Base-by-base conservation (phyloP, 352 stramenopile species). In the Phytophthora vignae region DNA sequence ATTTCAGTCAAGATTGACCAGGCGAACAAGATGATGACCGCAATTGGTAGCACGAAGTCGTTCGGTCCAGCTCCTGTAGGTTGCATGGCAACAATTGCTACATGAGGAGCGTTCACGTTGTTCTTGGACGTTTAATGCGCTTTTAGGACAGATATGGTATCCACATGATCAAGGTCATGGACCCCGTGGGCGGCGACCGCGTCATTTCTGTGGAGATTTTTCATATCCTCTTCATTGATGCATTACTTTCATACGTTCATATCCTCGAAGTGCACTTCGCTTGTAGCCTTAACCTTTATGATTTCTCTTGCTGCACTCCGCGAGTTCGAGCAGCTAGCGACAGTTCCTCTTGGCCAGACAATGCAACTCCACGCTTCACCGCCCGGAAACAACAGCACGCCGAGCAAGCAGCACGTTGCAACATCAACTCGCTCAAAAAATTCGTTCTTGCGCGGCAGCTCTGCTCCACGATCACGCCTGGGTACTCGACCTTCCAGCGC, bases 1-100 rank as follows among this genome's bases (percentile, higher is more conserved):
- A 91, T 92, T 56, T 76, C 74, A 4, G 82, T 87, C 59, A 92
- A 94, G 64, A 91, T 92, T 48, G 86, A 92, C 17, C 86, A 94
- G 79, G 84, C 84, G n/a, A 94, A 94, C 69, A 89, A 90, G 62
- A 90, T 92, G 78, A 79, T 83, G n/a, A 53, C 73, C 3, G 67
- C 60, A 22, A 48, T 70, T 36, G 82, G 83, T 6, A 89, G 71
- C 59, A 77, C 74, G 57, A 84, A 83, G 22, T 77, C 74, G 11
- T 94, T 90, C 50, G 56, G 57, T 5, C 63, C 81, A 25, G 83
- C 84, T 12, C 74, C 84, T 31, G 86, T 94, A 71, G 8, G 56
- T 8, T 36, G 12, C 5, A 1, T 11, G 33, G 3, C 8, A 22
- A n/a, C 5, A 3, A 21, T 61, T 21, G 25, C 1, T 15, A 22